Conservation (phyloP, 306 rosid genomes). For the Quercus glauca region DNA sequence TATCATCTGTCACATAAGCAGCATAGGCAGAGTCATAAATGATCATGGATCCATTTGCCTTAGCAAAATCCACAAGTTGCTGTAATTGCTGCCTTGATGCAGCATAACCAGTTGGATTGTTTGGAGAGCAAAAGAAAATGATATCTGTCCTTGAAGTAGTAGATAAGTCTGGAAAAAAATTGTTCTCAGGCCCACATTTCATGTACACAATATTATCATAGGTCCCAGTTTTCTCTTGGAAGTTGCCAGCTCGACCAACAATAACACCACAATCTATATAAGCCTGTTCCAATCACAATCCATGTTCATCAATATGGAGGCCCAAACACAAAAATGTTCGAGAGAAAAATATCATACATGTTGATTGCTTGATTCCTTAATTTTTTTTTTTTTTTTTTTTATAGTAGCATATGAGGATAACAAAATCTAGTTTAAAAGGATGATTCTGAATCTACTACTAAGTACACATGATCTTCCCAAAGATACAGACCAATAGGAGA, state of each 20-base stretch:
- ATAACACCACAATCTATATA: conserved; percentile 55
- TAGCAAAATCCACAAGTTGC: conserved; percentile 57
- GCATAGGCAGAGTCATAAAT: conserved; percentile 57
- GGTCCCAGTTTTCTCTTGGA: conserved; percentile 31
- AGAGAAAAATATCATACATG: background rate
- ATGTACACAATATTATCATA: conserved; percentile 52
- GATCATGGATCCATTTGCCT: conserved; percentile 54
- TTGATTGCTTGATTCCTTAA: too few species aligned
- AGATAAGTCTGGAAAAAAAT: conserved; percentile 49
- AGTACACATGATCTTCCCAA: too few species aligned
- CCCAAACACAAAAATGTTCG: background rate
- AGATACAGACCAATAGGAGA: too few species aligned
- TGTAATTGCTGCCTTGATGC: conserved; percentile 42
- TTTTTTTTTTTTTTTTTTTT: too few species aligned
- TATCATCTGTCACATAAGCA: conserved; percentile 48
- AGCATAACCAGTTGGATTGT: conserved; percentile 62
- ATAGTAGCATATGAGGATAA: too few species aligned
- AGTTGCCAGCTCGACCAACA: conserved; percentile 44
- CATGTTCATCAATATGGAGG: background rate
- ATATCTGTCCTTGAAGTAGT: conserved; percentile 42
- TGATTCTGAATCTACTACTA: background rate
- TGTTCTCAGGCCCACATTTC: conserved; percentile 43
- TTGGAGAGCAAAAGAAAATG: conserved; percentile 65
- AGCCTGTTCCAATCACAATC: conserved; percentile 33
- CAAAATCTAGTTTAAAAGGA: background rate